Evolutionary conservation across 768 basidiomycete genomes (phyloP).

Genomic region (Dictyophora rubrovolvata): DNA sequence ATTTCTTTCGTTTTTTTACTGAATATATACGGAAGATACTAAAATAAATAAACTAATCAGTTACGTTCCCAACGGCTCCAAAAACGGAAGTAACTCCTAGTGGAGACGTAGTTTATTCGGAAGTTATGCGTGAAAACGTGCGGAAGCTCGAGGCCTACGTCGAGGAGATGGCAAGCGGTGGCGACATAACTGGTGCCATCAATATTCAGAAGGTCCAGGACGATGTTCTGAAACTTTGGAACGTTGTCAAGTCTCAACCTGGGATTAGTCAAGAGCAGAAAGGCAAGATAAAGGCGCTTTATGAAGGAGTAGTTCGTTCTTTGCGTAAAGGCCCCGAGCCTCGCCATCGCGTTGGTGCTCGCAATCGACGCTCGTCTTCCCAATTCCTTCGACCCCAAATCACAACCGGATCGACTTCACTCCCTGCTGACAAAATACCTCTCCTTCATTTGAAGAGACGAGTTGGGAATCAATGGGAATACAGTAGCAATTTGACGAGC

Average conservation of each 20-base stretch:
- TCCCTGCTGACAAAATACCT: constrained; percentile 85
- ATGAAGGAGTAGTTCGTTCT: constrained; percentile 93
- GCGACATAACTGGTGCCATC: constrained; percentile 68
- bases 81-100: constrained; percentile 87
- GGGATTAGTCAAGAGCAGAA: constrained; percentile 97
- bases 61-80: constrained; percentile 98
- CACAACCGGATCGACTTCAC: constrained; percentile 49
- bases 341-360: constrained; percentile 37
- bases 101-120: constrained; percentile 91
- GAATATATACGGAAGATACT: too few relatives aligned
- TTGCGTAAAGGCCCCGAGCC: constrained; percentile 71
- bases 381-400: constrained; percentile 93
- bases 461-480: constrained; percentile 91
- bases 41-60: constrained; percentile 26
- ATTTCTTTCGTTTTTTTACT: constrained; percentile 18
- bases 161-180: constrained; percentile 95
- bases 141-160: constrained; percentile 97
- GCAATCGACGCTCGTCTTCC: constrained; percentile 85
- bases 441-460: constrained; percentile 95
- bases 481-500: constrained; percentile 91
- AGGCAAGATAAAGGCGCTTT: constrained; percentile 86
- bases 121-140: constrained; percentile 92
- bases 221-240: constrained; percentile 94
- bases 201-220: constrained; percentile 98
- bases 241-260: constrained; percentile 91